Evolutionary conservation across 2,329 filamentous ascomycete species (phyloP).

Genomic region (Ophiocordyceps camponoti-floridani): DNA sequence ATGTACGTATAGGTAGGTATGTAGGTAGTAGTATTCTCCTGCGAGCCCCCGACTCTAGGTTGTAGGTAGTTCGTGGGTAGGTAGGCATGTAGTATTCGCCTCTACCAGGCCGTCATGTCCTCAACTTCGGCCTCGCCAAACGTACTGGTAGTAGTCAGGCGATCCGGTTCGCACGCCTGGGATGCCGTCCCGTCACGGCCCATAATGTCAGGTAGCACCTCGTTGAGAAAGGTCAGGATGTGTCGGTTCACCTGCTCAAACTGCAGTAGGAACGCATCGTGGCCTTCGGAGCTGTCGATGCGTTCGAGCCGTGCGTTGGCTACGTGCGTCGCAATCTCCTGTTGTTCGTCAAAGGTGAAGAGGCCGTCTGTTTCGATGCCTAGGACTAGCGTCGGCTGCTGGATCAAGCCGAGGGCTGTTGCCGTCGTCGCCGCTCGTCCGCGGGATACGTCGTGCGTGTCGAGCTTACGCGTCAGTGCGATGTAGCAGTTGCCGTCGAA

Average conservation of each 20-base stretch:
- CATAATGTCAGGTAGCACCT: constrained; percentile 84
- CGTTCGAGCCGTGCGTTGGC: constrained; percentile 60
- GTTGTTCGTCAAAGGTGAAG: constrained; percentile 92
- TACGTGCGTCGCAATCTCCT: constrained; percentile 74
- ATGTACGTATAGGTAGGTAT: too few relatives aligned
- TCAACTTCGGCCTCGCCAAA: constrained; percentile 94
- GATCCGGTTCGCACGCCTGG: constrained; percentile 34
- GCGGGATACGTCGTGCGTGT: constrained; percentile 88
- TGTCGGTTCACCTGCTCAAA: constrained; percentile 94
- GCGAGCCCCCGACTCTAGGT: too few relatives aligned
- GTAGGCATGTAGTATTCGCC: too few relatives aligned
- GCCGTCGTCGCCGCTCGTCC: constrained; percentile 49
- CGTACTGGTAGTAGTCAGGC: constrained; percentile 69
- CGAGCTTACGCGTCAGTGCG: constrained; percentile 91
- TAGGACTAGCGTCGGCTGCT: constrained; percentile 79
- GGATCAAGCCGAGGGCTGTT: constrained; percentile 61
- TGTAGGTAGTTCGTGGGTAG: too few relatives aligned
- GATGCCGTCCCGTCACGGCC: constrained; percentile 31
- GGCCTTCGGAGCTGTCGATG: constrained; percentile 87
- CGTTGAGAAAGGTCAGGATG: constrained; percentile 65
- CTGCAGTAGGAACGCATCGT: constrained; percentile 90
- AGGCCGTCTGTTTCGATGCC: constrained; percentile 92
- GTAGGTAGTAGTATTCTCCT: not conserved
- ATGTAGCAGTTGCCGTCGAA: constrained; percentile 99
- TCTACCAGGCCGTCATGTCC: constrained; percentile 82